These are phyloP conservation scores for Sporothrix euskadiensis DNA, from an alignment of 2,329 filamentous ascomycete genomes.

Conservation along the genomic window DNA sequence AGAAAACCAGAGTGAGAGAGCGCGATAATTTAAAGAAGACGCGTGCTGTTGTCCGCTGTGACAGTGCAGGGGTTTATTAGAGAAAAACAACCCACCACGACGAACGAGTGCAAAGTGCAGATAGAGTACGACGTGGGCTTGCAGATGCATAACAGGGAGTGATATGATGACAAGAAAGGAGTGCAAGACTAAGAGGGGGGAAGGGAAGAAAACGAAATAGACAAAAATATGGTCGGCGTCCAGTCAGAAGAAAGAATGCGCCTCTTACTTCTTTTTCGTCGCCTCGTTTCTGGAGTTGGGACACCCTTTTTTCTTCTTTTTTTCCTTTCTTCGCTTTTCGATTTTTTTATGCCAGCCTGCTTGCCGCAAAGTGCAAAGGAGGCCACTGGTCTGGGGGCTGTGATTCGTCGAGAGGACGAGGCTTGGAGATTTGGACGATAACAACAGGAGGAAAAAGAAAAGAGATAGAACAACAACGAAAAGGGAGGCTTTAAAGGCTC, in stretches of 20 bases:
- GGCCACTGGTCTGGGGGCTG: slow-evolving; percentile 6
- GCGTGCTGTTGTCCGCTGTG: slow-evolving; percentile 1
- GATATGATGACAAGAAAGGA: not conserved
- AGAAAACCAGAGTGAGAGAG: not conserved
- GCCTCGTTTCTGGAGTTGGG: not conserved
- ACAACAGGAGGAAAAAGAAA: not conserved
- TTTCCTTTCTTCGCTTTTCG: not conserved
- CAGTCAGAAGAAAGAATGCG: not conserved
- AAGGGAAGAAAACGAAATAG: not conserved
- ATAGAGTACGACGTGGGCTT: slow-evolving; percentile 4
- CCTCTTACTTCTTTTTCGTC: not conserved
- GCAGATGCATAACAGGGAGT: not conserved
- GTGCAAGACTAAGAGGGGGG: not conserved
- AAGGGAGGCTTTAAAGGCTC: not conserved
- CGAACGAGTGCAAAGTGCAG: not conserved
- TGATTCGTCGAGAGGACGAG: slow-evolving; percentile 25
- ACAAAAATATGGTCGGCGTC: not conserved
- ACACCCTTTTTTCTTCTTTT: not conserved
- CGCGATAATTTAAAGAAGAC: not conserved
- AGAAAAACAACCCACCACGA: not conserved
- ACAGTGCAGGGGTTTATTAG: not conserved
- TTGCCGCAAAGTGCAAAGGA: not conserved
- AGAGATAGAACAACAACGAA: not conserved
- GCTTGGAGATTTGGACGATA: slow-evolving; percentile 22
- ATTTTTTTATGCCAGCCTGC: not conserved